Percentiles rank a stretch among this genome's conserved stretches.
Conservation (phyloP, 2,329 filamentous ascomycete genomes). For the Xylariaceae sp. region DNA sequence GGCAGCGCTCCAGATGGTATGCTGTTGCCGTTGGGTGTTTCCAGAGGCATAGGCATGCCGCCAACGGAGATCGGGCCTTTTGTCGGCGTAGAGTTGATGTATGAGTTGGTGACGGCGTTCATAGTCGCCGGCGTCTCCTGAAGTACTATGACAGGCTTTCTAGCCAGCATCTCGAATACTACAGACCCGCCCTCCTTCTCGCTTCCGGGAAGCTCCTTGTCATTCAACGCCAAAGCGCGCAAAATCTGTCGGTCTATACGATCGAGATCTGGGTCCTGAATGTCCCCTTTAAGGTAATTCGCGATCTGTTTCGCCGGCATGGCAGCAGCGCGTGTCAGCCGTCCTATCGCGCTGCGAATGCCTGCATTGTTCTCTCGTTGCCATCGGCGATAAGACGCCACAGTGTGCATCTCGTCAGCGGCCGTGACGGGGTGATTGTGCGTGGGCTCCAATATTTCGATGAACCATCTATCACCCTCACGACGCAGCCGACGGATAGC, state of each 20-base stretch:
- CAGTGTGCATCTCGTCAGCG: conserved; percentile 24
- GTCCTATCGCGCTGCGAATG: conserved; percentile 19
- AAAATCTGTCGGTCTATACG: conserved; percentile 25
- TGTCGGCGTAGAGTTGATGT: background rate
- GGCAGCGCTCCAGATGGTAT: too few species aligned
- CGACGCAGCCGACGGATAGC: conserved; percentile 23
- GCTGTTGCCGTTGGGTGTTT: too few species aligned
- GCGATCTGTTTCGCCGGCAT: conserved; percentile 22
- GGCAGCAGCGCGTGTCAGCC: conserved; percentile 21
- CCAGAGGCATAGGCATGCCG: too few species aligned
- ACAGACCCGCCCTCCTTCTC: conserved; percentile 11
- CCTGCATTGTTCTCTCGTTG: conserved; percentile 26
- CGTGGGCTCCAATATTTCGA: conserved; percentile 21
- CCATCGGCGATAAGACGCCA: conserved; percentile 27
- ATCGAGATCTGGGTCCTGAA: conserved; percentile 21
- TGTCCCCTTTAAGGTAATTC: conserved; percentile 21
- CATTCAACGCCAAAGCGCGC: conserved; percentile 24
- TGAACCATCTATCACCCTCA: conserved; percentile 25
- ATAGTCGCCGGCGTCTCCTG: conserved; percentile 10
- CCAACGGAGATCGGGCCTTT: background rate
- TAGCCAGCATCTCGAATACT: conserved; percentile 22
- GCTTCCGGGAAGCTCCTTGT: conserved; percentile 16
- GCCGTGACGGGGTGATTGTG: conserved; percentile 25
- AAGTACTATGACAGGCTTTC: conserved; percentile 22
- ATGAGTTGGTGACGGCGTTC: background rate